Conservation (phyloP, 106 monocot species). For the Vanilla planifolia region DNA sequence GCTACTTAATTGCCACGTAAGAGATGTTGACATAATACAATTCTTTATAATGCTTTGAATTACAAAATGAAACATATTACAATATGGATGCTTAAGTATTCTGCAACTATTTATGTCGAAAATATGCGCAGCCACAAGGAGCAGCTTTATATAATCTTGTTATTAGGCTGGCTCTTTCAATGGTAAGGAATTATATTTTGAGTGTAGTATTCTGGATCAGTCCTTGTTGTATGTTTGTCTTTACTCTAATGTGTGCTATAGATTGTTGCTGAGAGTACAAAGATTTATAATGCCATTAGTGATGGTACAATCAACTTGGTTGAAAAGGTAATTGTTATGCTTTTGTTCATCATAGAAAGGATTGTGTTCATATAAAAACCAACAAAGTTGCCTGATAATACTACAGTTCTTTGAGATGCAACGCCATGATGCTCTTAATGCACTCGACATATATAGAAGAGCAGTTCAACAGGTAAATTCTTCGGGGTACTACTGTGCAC, state of each 20-base stretch:
- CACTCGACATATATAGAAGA: constrained; percentile 65
- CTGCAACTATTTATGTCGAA: not conserved
- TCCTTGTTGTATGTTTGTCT: too few relatives aligned
- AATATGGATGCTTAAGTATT: too few relatives aligned
- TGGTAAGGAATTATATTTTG: constrained; percentile 18
- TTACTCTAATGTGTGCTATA: too few relatives aligned
- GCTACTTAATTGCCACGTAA: constrained; percentile 54
- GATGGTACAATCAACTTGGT: constrained; percentile 53
- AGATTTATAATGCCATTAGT: constrained; percentile 61
- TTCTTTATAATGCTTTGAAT: too few relatives aligned
- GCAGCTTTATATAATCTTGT: constrained; percentile 51
- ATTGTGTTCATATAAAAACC: not conserved
- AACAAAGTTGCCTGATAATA: not conserved
- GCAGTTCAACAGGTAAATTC: too few relatives aligned
- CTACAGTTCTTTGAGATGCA: constrained; percentile 84
- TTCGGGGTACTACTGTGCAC: too few relatives aligned
- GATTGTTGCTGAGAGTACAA: constrained; percentile 66
- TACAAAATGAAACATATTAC: too few relatives aligned
- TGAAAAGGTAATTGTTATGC: constrained; percentile 35
- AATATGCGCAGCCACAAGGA: constrained; percentile 61
- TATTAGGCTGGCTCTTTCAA: constrained; percentile 62
- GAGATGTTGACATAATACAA: not conserved
- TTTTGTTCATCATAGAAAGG: not conserved
- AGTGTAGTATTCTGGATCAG: too few relatives aligned
- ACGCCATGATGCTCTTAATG: constrained; percentile 62